Evolutionary conservation across 352 stramenopile species (phyloP), one percentile per base, ranked within the genome.

Genomic region (Pythium brachiatum): DNA sequence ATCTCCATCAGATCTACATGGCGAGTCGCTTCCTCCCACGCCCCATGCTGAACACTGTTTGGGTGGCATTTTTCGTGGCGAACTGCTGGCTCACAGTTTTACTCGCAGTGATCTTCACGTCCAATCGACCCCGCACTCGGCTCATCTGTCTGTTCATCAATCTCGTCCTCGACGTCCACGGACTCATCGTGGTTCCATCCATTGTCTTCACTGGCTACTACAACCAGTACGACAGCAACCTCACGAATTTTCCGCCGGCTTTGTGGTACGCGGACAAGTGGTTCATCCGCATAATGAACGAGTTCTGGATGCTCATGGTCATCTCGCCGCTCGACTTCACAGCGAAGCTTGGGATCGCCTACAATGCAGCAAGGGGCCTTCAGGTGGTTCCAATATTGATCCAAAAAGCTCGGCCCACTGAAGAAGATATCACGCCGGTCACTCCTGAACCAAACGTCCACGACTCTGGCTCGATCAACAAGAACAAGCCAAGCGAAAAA

Each of bases 191-290:
- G 29, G 41, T 70, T 8, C 39, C 57, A 6, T 7, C 25, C 6
- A 18, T 62, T 0, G 16, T 65, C 23, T 21, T 27, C 16, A 50
- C 29, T 20, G 50, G 26, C 23, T 62, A 60, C 57, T 25, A 15
- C 3, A 6, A 12, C 0, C 8, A 34, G 3, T 70, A 50, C 29
- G 57, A 70, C 34, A 0, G 7, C 1, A 12, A 4, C 11, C 23
- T 20, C 11, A 59, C 21, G 21, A 70, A 70, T 26, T 70, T 62
- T 16, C 39, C 50, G 18, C 18, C 21, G 20, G 25, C 21, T 5
- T 21, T 47, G 2, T 88, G 76, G 76, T 84, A 73, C 46, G 60
- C 73, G 25, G 69, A 86, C 48, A 41, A 48, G 8, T 83, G 74
- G 76, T 65, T 73, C 6, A 67, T 75, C 18, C 64, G 79, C 36